These are phyloP conservation scores for Laburnicola sp. DNA, from an alignment of 2,329 filamentous ascomycete species.

Conservation along the genomic window DNA sequence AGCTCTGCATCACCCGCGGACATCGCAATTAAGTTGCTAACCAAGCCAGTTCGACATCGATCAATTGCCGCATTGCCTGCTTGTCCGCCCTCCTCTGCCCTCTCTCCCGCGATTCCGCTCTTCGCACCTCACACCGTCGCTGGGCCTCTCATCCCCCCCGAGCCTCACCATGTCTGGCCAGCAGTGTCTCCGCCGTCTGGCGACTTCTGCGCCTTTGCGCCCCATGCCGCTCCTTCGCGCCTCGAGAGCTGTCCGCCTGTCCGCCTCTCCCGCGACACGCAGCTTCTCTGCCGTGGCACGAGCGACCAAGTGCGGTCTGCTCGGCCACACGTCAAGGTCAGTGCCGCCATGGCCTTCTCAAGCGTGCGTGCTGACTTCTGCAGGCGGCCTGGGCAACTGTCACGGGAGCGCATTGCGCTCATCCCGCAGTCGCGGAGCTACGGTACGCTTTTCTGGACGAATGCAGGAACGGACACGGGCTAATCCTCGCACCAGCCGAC, in stretches of 20 bases:
- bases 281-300: conserved; percentile 41
- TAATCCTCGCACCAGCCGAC: conserved; percentile 60
- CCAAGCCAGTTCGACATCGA: conserved; percentile 11
- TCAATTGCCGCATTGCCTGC: conserved; percentile 35
- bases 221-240: conserved; percentile 36
- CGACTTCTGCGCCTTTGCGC: conserved; percentile 32
- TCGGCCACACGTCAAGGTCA: conserved; percentile 36
- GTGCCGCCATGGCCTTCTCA: conserved; percentile 16
- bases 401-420: conserved; percentile 29
- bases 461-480: not conserved
- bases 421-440: conserved; percentile 43
- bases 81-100: conserved; percentile 5
- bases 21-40: no score
- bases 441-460: conserved; percentile 21
- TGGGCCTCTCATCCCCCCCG: conserved; percentile 9
- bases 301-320: conserved; percentile 39
- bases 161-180: conserved; percentile 39
- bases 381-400: conserved; percentile 37
- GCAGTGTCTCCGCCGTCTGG: conserved; percentile 45
- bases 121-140: conserved; percentile 1
- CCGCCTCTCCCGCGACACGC: conserved; percentile 28
- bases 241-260: conserved; percentile 27
- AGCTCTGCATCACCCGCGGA: conserved; percentile 25
- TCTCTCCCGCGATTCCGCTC: no score
- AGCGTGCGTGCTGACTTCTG: conserved; percentile 17